A percentile compares a stretch with the other conserved stretches of the same genome.
Conservation (phyloP, 2,329 filamentous ascomycete genomes). For the Ophiocordyceps camponoti-saundersi region DNA sequence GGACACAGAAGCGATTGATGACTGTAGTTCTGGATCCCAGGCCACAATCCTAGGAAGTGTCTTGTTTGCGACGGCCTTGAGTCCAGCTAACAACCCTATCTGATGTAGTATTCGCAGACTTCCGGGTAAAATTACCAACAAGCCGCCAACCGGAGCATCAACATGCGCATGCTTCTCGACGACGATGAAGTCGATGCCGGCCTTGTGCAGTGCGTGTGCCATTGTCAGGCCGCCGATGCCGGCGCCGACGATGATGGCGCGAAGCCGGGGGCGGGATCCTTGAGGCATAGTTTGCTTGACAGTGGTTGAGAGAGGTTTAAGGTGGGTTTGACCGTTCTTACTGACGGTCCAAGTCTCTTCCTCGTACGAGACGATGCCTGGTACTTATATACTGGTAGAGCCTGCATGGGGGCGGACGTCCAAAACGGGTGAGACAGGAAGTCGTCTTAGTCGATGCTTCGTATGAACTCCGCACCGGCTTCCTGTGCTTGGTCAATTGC, state of each 20-base stretch:
- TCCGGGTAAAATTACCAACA: conserved; percentile 10
- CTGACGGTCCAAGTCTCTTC: no score
- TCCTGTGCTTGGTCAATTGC: no score
- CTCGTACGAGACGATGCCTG: no score
- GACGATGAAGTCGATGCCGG: conserved; percentile 12
- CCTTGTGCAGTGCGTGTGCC: conserved; percentile 11
- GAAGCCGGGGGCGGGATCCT: background rate
- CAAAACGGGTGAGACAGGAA: no score
- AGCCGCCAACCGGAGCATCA: conserved; percentile 6
- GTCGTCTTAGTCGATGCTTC: no score
- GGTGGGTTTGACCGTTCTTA: background rate
- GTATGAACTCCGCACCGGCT: no score
- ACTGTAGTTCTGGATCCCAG: background rate
- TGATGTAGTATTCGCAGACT: conserved; percentile 11
- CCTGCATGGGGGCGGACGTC: no score
- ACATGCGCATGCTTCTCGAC: conserved; percentile 8
- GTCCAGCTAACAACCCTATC: conserved; percentile 4
- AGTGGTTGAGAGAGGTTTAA: background rate
- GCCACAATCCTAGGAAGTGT: no score
- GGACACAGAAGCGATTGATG: background rate
- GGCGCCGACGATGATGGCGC: conserved; percentile 1
- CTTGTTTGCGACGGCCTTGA: background rate
- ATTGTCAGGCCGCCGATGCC: conserved; percentile 10
- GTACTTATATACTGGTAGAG: no score
- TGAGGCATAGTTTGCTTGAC: background rate